Percentiles rank a stretch among this genome's conserved stretches.
These are phyloP conservation scores for Tuber borchii DNA, from an alignment of 495 filamentous ascomycete genomes.

Conservation along the genomic window DNA sequence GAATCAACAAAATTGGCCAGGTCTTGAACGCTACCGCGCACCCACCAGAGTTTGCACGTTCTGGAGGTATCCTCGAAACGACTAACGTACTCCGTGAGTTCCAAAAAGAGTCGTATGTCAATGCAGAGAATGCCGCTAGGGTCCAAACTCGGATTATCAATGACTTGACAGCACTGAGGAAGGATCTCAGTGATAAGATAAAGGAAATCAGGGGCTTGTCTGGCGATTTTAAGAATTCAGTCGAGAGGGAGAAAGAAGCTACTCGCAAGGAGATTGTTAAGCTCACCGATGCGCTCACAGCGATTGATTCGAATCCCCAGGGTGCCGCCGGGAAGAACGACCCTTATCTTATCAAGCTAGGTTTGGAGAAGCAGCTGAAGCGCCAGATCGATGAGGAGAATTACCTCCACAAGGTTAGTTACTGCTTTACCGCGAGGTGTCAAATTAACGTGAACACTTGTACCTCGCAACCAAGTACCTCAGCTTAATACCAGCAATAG, in stretches of 20 bases:
- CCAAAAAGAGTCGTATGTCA: slow-evolving; percentile 71
- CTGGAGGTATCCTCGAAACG: slow-evolving; percentile 79
- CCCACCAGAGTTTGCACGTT: slow-evolving; percentile 61
- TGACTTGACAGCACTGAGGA: slow-evolving; percentile 74
- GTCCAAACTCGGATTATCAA: slow-evolving; percentile 87
- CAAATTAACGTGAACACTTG: no score
- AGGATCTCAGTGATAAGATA: slow-evolving; percentile 87
- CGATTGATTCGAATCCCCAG: slow-evolving; percentile 68
- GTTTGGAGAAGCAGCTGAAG: slow-evolving; percentile 80
- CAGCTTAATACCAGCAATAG: no score
- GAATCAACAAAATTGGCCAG: slow-evolving; percentile 73
- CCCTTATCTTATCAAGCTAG: slow-evolving; percentile 76
- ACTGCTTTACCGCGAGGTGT: no score
- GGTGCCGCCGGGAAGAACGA: slow-evolving; percentile 76
- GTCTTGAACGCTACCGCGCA: slow-evolving; percentile 71
- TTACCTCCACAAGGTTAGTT: slow-evolving; percentile 77
- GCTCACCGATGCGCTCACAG: slow-evolving; percentile 70
- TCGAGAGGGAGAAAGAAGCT: slow-evolving; percentile 69
- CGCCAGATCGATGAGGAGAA: slow-evolving; percentile 95
- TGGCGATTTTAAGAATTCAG: slow-evolving; percentile 87
- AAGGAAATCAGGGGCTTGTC: slow-evolving; percentile 93
- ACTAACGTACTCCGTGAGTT: slow-evolving; percentile 71
- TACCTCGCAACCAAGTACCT: no score
- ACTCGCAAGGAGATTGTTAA: slow-evolving; percentile 65
- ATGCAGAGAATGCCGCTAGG: slow-evolving; percentile 81